Evolutionary conservation across 208 protist genomes (phyloP).

Genomic region (Leishmania guyanensis): DNA sequence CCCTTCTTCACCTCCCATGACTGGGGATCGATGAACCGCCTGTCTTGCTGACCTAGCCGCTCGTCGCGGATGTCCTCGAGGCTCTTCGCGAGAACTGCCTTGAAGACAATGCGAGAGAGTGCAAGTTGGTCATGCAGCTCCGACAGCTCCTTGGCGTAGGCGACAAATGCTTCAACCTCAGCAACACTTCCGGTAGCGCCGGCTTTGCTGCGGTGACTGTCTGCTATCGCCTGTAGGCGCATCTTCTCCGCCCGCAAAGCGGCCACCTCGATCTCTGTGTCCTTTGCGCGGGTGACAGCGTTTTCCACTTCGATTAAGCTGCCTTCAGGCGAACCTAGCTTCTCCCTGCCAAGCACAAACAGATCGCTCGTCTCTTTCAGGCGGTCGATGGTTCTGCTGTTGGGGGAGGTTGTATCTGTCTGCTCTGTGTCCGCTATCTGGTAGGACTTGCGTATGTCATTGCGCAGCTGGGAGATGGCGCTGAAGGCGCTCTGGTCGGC

Average conservation of each 20-base stretch:
- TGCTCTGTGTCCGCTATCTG: not conserved
- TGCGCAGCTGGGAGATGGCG: constrained; percentile 14
- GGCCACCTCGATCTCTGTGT: constrained; percentile 20
- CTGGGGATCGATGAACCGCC: constrained; percentile 41
- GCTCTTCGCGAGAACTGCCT: constrained; percentile 43
- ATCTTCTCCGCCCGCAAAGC: constrained; percentile 39
- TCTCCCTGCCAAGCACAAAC: constrained; percentile 21
- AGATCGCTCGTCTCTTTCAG: constrained; percentile 20
- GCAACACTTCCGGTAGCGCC: not conserved
- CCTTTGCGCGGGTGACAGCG: constrained; percentile 7
- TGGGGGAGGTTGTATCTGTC: not conserved
- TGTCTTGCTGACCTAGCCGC: constrained; percentile 44
- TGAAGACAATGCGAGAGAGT: constrained; percentile 49
- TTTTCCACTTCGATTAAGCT: constrained; percentile 19
- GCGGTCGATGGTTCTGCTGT: constrained; percentile 2
- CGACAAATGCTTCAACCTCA: constrained; percentile 22
- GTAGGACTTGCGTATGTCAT: constrained; percentile 5
- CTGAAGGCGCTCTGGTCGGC: constrained; percentile 12
- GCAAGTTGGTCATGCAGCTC: constrained; percentile 59
- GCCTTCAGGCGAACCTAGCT: constrained; percentile 15
- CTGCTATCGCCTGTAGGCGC: constrained; percentile 28
- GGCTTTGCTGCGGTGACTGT: not conserved
- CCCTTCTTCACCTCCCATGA: constrained; percentile 45
- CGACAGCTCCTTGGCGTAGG: constrained; percentile 46
- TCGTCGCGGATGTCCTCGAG: constrained; percentile 55